Conservation (phyloP, 495 filamentous ascomycete species). For the Xylaria longipes region DNA sequence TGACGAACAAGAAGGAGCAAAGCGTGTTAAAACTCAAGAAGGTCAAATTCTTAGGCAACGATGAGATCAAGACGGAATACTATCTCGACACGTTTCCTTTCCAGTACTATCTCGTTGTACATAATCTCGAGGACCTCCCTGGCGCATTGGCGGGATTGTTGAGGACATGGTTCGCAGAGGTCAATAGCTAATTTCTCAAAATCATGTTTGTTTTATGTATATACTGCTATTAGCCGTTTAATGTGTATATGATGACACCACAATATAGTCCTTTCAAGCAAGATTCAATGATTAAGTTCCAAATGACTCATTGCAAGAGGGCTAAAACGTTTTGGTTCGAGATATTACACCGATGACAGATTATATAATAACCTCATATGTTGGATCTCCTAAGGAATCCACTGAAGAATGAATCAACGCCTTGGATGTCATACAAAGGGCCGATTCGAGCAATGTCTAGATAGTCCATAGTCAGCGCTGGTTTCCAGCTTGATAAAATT, state of each 20-base stretch:
- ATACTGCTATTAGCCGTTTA: background rate
- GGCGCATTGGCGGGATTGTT: slow-evolving; percentile 84
- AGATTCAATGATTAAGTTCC: background rate
- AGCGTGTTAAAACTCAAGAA: slow-evolving; percentile 51
- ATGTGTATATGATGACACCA: slow-evolving; percentile 15
- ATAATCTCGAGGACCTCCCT: slow-evolving; percentile 88
- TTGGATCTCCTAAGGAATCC: slow-evolving; percentile 28
- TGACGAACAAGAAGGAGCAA: slow-evolving; percentile 49
- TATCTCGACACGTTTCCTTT: slow-evolving; percentile 98
- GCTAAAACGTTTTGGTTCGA: slow-evolving; percentile 23
- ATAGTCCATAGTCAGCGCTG: slow-evolving; percentile 22
- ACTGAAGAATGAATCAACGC: slow-evolving; percentile 32
- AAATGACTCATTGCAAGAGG: background rate
- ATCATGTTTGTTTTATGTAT: background rate
- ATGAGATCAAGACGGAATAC: slow-evolving; percentile 71
- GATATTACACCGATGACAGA: background rate
- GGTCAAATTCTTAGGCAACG: slow-evolving; percentile 37
- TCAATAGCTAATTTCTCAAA: slow-evolving; percentile 51
- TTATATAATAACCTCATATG: background rate
- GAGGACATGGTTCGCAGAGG: slow-evolving; percentile 96
- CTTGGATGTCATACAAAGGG: slow-evolving; percentile 28
- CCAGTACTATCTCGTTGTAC: slow-evolving; percentile 91
- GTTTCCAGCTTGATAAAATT: background rate
- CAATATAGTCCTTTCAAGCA: background rate
- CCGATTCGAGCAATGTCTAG: slow-evolving; percentile 40